Base-by-base conservation (phyloP, 2,329 filamentous ascomycete genomes). In the Xylaria sp. region DNA sequence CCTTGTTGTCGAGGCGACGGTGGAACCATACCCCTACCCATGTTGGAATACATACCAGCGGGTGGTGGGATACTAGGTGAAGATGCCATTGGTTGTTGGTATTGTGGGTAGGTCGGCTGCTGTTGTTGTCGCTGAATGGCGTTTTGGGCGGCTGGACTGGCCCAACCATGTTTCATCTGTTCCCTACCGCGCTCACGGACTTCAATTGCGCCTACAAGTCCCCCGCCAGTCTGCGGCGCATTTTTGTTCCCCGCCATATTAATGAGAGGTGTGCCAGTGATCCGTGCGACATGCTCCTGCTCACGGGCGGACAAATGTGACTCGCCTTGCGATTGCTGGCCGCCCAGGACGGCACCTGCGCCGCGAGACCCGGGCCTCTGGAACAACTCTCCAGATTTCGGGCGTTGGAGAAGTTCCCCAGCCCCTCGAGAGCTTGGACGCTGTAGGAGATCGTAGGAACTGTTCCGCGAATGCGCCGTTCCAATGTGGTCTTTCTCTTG, bases 211-310 rank as follows among this genome's bases (percentile, higher is more conserved):
- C 91, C 92, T 6, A 97, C 89, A 1, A 97, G 83, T 0, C 91
- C 90, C 25, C 81, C 81, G 0, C 87, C 87, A 36, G 85, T 77
- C 10, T 83, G 80, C 61, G 82, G 81, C 49, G 81, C 79, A 66
- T 84, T 85, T 69, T 82, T 82, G 57, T 84, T 83, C 56, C 85
- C 85, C 4, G 85, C 86, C 76, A 96, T 82, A 65, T 87, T 89
- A 72, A 96, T 86, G 56, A 97, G 82, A 0, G 94, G 92, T 0
- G 89, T 89, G 0, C 92, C 92, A 0, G 93, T 97, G 72, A 93
- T 84, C 42, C 92, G 88, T 10, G 94, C 92, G n/a, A 97, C 86
- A 72, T 96, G 91, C 79, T 96, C 93, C 77, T 96, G 94, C 78
- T 97, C 94, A 17, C 91, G 88, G 20, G 94, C 94, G 22, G 92